Evolutionary conservation across 2,329 filamentous ascomycete genomes (phyloP).

Genomic region (Diaporthe vexans): DNA sequence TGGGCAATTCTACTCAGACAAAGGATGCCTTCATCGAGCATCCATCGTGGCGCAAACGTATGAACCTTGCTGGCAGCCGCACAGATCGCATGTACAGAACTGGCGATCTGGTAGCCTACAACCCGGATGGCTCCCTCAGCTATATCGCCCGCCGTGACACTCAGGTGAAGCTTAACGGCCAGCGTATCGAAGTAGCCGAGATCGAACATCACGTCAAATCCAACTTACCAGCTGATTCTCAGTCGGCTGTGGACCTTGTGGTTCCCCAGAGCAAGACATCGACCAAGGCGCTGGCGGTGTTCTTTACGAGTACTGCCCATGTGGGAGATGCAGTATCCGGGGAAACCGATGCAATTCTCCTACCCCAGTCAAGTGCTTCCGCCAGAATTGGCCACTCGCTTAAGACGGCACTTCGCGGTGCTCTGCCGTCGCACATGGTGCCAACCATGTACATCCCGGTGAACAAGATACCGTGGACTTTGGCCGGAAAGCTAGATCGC

Average conservation of each 20-base stretch:
- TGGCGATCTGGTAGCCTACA: constrained; percentile 56
- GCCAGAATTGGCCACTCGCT: constrained; percentile 2
- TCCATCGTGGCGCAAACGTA: not conserved
- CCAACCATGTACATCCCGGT: constrained; percentile 13
- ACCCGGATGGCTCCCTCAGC: constrained; percentile 51
- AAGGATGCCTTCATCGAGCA: constrained; percentile 3
- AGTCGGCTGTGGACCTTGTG: constrained; percentile 23
- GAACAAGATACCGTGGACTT: constrained; percentile 21
- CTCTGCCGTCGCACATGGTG: constrained; percentile 23
- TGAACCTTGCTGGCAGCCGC: not conserved
- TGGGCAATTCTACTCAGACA: not conserved
- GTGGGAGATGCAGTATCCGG: constrained; percentile 40
- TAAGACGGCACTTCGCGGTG: constrained; percentile 4
- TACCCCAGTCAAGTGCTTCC: not conserved
- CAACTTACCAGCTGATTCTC: constrained; percentile 11
- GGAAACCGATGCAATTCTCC: not conserved
- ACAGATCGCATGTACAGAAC: constrained; percentile 54
- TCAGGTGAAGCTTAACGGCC: constrained; percentile 68
- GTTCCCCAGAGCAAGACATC: not conserved
- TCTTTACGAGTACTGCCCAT: constrained; percentile 41
- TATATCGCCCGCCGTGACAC: constrained; percentile 57
- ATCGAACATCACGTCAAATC: constrained; percentile 40
- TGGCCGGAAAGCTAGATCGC: constrained; percentile 23
- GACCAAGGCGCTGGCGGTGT: constrained; percentile 57
- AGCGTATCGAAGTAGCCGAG: constrained; percentile 59